Conservation (phyloP, 2,329 filamentous ascomycete species). For the Fusarium sp. region DNA sequence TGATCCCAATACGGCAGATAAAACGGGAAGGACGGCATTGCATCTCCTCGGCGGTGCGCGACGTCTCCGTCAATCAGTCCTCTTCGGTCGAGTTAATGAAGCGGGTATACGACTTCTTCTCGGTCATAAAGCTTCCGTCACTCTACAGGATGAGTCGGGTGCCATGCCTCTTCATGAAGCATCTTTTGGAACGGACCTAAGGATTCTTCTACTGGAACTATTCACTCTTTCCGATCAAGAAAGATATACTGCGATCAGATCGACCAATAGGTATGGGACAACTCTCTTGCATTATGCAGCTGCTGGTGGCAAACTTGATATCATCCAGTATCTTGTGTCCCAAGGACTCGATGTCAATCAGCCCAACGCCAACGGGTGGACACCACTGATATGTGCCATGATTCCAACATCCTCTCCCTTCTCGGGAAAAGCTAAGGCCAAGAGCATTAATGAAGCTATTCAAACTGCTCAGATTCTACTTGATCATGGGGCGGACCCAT, state of each 20-base stretch:
- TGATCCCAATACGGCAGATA: background rate
- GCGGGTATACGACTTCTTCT: background rate
- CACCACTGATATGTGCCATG: background rate
- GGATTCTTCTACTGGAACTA: background rate
- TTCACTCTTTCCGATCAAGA: background rate
- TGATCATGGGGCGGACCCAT: background rate
- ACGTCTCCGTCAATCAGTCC: background rate
- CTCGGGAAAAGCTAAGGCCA: accelerated
- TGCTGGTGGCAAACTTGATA: background rate
- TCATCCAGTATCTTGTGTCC: background rate
- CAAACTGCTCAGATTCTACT: background rate
- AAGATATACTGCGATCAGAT: background rate
- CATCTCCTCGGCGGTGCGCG: background rate
- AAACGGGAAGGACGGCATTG: background rate
- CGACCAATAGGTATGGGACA: background rate
- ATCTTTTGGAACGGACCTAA: background rate
- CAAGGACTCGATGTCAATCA: background rate
- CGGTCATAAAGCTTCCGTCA: background rate
- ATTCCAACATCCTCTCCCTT: background rate
- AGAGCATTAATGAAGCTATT: background rate
- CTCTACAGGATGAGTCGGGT: background rate
- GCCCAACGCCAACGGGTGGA: background rate
- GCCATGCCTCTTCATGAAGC: background rate
- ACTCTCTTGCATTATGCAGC: background rate
- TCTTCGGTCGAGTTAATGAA: background rate